A percentile compares a stretch with the other conserved stretches of the same genome.
Evolutionary conservation across 192 early-diverging fungal genomes (phyloP).

Genomic region (Phycomyces blakesleeanus): DNA sequence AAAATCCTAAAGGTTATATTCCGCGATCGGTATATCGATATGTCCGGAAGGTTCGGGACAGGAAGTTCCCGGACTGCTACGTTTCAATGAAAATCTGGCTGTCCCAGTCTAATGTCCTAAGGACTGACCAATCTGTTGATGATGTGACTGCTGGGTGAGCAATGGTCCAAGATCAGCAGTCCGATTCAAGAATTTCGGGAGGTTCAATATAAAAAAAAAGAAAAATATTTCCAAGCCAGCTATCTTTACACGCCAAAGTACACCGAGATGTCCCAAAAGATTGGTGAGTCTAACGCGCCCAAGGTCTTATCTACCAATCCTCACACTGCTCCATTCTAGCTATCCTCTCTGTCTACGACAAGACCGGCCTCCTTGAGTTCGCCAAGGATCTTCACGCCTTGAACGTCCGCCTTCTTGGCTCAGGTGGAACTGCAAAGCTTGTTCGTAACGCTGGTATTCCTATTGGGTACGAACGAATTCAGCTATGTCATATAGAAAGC

Average conservation of each 20-base stretch:
- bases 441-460: conserved; percentile 86
- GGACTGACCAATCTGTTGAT: too few relatives aligned
- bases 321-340: conserved; percentile 35
- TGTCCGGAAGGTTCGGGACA: too few relatives aligned
- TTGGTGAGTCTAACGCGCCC: conserved; percentile 12
- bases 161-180: too few relatives aligned
- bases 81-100: too few relatives aligned
- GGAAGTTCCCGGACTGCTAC: too few relatives aligned
- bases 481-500: too few relatives aligned
- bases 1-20: too few relatives aligned
- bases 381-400: conserved; percentile 75
- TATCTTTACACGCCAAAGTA: background rate
- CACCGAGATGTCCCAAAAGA: conserved; percentile 24
- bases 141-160: too few relatives aligned
- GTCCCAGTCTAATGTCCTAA: too few relatives aligned
- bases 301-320: background rate
- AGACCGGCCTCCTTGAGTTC: conserved; percentile 89
- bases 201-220: background rate
- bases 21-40: too few relatives aligned
- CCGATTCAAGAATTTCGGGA: too few relatives aligned
- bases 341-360: conserved; percentile 96
- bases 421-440: conserved; percentile 91
- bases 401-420: conserved; percentile 83
- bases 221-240: background rate
- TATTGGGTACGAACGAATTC: conserved; percentile 59